phyloP scores from a whole-genome alignment of 805 yeast genomes.

The Kuraishia piskuri region DNA sequence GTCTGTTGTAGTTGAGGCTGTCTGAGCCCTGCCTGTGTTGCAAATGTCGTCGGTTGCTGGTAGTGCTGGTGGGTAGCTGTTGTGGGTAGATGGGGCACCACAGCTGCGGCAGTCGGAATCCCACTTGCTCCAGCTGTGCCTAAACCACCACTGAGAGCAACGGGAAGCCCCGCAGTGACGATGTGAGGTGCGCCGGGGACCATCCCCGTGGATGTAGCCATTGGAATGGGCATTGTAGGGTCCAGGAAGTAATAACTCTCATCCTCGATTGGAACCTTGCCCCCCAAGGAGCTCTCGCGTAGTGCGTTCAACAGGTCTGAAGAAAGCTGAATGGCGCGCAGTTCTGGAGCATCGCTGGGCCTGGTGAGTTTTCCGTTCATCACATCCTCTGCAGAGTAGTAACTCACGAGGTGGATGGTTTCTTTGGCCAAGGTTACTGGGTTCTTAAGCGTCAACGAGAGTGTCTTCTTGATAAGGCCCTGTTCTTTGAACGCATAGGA shows the following conservation, averaged over 20 bases:
- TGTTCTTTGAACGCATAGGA: slow-evolving; percentile 57
- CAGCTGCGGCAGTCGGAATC: too few species aligned
- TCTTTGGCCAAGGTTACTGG: slow-evolving; percentile 15
- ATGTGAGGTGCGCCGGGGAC: too few species aligned
- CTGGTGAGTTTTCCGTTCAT: slow-evolving; percentile 41
- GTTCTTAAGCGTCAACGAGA: slow-evolving; percentile 47
- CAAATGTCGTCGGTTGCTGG: slow-evolving; percentile 2
- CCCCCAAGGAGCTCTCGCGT: slow-evolving; percentile 52
- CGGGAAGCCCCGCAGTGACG: background rate
- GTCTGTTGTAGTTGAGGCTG: background rate
- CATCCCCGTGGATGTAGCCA: background rate
- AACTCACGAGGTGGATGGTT: slow-evolving; percentile 69
- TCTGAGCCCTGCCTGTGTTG: background rate
- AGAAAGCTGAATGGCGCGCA: slow-evolving; percentile 41
- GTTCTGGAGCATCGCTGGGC: slow-evolving; percentile 45
- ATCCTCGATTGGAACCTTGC: slow-evolving; percentile 37
- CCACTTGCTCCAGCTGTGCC: too few species aligned
- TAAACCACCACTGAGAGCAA: slow-evolving; percentile 1
- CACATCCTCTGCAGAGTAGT: slow-evolving; percentile 73
- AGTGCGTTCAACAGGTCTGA: slow-evolving; percentile 45
- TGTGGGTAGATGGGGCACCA: slow-evolving; percentile 4
- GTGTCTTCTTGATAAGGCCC: slow-evolving; percentile 79
- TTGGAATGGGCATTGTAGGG: slow-evolving; percentile 4
- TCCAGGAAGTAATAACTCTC: slow-evolving; percentile 42
- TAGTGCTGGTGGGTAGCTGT: slow-evolving; percentile 1